phyloP scores from a whole-genome alignment of 2,329 filamentous ascomycete species.

The Podosphaera fusca region DNA sequence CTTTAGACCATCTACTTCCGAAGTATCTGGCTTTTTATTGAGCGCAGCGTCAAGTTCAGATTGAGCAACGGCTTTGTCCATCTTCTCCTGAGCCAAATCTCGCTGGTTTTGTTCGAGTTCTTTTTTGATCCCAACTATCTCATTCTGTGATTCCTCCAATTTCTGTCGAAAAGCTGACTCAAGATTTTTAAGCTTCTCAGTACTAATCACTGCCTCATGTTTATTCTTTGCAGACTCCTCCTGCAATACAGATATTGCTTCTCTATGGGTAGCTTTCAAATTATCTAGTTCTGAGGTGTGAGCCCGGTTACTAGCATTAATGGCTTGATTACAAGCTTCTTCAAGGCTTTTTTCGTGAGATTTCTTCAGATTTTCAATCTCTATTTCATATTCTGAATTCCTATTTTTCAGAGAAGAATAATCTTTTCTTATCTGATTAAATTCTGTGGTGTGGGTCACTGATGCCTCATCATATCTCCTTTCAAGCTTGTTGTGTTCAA shows the following conservation, averaged over 20 bases:
- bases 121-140: constrained; percentile 23
- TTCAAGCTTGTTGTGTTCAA: constrained; percentile 8
- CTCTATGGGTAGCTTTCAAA: constrained; percentile 29
- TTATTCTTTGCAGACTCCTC: constrained; percentile 22
- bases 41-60: constrained; percentile 35
- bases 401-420: constrained; percentile 8
- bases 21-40: constrained; percentile 31
- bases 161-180: constrained; percentile 11
- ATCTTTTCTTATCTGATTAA: constrained; percentile 10
- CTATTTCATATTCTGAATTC: constrained; percentile 27
- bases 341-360: constrained; percentile 36
- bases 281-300: constrained; percentile 27
- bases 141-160: constrained; percentile 19
- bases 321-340: constrained; percentile 26
- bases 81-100: constrained; percentile 20
- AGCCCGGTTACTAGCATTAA: constrained; percentile 24
- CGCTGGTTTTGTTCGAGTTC: constrained; percentile 13
- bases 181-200: constrained; percentile 11
- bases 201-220: constrained; percentile 5
- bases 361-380: constrained; percentile 29
- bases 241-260: constrained; percentile 20
- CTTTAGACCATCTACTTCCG: constrained; percentile 28
- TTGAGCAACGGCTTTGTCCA: constrained; percentile 20
- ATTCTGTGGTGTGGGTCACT: constrained; percentile 6
- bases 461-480: constrained; percentile 4